phyloP scores from a whole-genome alignment of 345 rosid species.

The Melastoma malabathricum region DNA sequence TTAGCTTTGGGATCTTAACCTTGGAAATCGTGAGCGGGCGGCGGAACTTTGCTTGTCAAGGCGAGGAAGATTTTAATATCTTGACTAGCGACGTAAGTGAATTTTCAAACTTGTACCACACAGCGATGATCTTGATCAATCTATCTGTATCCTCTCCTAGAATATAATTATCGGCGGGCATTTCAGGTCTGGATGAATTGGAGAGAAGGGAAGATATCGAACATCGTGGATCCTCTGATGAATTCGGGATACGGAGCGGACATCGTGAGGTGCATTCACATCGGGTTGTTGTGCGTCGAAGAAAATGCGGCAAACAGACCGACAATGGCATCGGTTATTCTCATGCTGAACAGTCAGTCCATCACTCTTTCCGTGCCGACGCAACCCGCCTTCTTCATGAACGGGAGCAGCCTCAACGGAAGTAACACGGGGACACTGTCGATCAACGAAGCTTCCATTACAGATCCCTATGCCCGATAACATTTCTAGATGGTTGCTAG shows the following conservation, averaged over 20 bases:
- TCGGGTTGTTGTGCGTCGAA: conserved; percentile 28
- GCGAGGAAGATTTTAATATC: too few relatives aligned
- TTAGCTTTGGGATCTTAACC: conserved; percentile 16
- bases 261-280: conserved; percentile 27
- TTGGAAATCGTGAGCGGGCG: conserved; percentile 19
- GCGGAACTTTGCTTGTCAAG: conserved; percentile 4
- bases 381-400: conserved; percentile 11
- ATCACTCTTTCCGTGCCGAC: conserved; percentile 9
- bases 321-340: conserved; percentile 27
- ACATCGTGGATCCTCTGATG: conserved; percentile 20
- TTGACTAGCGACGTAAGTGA: too few relatives aligned
- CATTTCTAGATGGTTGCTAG: too few relatives aligned
- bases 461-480: too few relatives aligned
- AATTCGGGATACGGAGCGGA: conserved; percentile 14
- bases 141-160: too few relatives aligned
- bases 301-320: conserved; percentile 24
- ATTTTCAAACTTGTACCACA: too few relatives aligned
- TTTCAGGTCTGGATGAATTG: conserved; percentile 35
- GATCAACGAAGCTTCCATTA: too few relatives aligned
- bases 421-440: too few relatives aligned
- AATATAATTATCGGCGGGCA: too few relatives aligned
- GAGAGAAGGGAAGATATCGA: conserved; percentile 27
- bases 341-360: conserved; percentile 23
- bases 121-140: too few relatives aligned
- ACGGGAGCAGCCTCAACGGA: too few relatives aligned